Evolutionary conservation across 441 rosid species (phyloP).

Genomic region (Populus hybrid): DNA sequence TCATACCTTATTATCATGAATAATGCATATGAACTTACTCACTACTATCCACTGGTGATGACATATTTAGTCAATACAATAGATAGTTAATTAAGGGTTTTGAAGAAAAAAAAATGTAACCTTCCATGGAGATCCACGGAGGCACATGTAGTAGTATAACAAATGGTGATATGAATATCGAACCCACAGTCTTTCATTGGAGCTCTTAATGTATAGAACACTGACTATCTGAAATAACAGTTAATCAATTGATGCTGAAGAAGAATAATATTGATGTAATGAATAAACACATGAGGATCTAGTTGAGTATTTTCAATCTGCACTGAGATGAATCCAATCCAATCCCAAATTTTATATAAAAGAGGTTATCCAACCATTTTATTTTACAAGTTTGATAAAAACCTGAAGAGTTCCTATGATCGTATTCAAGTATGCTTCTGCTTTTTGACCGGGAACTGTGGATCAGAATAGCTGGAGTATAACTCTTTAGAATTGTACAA

Average conservation of each 20-base stretch:
- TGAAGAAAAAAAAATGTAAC: no score
- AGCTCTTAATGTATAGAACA: no score
- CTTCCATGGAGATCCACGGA: no score
- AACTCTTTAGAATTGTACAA: neutral
- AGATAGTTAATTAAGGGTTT: neutral
- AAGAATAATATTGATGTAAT: no score
- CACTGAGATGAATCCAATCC: neutral
- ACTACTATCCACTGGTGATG: neutral
- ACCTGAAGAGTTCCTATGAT: neutral
- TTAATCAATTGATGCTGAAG: no score
- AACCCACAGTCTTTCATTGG: no score
- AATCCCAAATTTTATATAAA: neutral
- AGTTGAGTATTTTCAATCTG: neutral
- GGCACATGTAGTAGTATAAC: no score
- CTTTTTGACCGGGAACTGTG: neutral
- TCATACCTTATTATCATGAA: no score
- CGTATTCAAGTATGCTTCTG: neutral
- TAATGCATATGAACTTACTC: no score
- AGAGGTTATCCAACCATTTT: neutral
- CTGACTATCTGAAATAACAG: no score
- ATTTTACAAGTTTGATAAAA: neutral
- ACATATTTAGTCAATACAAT: neutral
- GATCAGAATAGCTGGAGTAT: neutral
- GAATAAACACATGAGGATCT: neutral
- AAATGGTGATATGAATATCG: no score